These are phyloP conservation scores for Isoetes taiwanensis DNA, from an alignment of 75 land plant genomes.

Conservation along the genomic window DNA sequence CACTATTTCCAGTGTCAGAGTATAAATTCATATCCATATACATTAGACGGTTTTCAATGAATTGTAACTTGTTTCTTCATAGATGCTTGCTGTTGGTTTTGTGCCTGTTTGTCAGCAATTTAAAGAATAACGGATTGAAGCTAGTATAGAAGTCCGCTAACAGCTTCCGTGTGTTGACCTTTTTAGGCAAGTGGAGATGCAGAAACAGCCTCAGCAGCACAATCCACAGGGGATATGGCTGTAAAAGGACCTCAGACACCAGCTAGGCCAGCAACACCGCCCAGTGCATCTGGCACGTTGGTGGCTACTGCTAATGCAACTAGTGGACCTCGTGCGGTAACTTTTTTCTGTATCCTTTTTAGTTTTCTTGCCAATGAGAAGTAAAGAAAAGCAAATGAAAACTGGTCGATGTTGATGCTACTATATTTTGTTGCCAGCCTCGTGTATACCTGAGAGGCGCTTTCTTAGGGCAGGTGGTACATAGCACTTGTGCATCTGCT, in stretches of 20 bases:
- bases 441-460: constrained; percentile 57
- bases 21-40: neutral
- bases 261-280: constrained; percentile 18
- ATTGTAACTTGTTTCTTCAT: neutral
- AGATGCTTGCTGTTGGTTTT: neutral
- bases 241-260: constrained; percentile 18
- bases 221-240: constrained; percentile 5
- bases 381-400: neutral
- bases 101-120: neutral
- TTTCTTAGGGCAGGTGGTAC: constrained; percentile 66
- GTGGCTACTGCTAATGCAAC: constrained; percentile 30
- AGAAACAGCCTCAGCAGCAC: constrained; percentile 28
- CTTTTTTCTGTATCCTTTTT: neutral
- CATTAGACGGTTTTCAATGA: neutral
- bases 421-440: constrained; percentile 31
- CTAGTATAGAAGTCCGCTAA: constrained; percentile 22
- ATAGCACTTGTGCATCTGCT: constrained; percentile 54
- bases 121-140: constrained; percentile 4
- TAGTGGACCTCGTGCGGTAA: constrained; percentile 62
- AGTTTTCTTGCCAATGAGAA: neutral
- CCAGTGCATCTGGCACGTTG: constrained; percentile 24
- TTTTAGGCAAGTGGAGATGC: constrained; percentile 22
- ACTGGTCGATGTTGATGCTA: neutral
- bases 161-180: neutral
- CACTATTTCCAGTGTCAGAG: neutral